These are phyloP conservation scores for Camelina laxa DNA, from an alignment of 345 rosid genomes.

Conservation along the genomic window DNA sequence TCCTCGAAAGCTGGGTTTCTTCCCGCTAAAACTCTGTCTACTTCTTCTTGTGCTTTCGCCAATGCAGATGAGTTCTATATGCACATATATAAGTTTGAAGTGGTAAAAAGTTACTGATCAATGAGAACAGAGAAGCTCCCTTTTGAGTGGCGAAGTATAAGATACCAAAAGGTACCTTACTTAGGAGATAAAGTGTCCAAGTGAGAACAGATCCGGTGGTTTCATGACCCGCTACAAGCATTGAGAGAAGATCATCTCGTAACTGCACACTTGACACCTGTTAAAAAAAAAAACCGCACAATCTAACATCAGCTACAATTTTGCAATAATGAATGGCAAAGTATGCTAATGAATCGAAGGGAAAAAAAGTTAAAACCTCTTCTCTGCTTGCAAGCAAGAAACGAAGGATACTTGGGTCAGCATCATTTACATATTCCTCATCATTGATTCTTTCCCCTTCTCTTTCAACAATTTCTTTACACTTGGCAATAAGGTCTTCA, in stretches of 20 bases:
- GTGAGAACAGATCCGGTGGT: constrained; percentile 96
- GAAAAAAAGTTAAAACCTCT: constrained; percentile 58
- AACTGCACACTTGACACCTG: constrained; percentile 88
- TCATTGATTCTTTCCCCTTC: constrained; percentile 86
- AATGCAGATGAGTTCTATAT: constrained; percentile 67
- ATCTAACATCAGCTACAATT: constrained; percentile 9
- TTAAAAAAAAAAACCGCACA: not conserved
- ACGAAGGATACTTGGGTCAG: constrained; percentile 92
- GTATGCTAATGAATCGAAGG: not conserved
- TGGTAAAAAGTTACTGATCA: not conserved
- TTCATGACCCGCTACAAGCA: constrained; percentile 98
- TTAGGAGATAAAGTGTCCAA: constrained; percentile 94
- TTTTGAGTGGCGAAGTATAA: not conserved
- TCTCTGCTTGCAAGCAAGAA: constrained; percentile 96
- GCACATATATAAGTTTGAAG: not conserved
- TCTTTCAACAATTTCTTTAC: constrained; percentile 87
- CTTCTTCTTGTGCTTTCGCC: constrained; percentile 85
- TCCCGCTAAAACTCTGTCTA: constrained; percentile 79
- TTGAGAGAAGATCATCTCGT: constrained; percentile 91
- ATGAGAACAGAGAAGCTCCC: constrained; percentile 15
- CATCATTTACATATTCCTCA: constrained; percentile 90
- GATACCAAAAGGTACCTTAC: constrained; percentile 66
- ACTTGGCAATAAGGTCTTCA: constrained; percentile 79
- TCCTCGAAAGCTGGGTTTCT: constrained; percentile 76
- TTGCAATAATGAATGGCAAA: constrained; percentile 7